phyloP scores from a whole-genome alignment of 2,329 filamentous ascomycete species.

The Sarocladium brachiariae region DNA sequence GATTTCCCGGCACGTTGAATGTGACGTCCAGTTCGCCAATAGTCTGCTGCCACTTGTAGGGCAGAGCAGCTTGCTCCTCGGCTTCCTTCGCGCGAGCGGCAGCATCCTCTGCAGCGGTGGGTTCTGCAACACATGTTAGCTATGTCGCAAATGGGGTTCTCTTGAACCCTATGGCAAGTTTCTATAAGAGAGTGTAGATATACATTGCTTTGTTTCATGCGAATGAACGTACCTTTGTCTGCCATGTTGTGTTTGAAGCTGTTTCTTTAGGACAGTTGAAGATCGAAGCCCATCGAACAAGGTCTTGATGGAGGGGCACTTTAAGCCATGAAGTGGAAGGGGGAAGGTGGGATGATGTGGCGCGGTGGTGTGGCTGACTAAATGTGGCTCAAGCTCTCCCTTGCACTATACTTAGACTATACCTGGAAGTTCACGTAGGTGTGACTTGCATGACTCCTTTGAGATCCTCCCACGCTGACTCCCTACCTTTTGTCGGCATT shows the following conservation, averaged over 20 bases:
- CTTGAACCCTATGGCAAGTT: conserved; percentile 23
- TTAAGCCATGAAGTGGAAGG: neutral
- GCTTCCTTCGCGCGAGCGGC: conserved; percentile 64
- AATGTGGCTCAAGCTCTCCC: conserved; percentile 10
- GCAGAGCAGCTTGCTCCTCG: conserved; percentile 82
- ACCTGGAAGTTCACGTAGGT: too few species aligned
- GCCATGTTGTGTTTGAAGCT: conserved; percentile 11
- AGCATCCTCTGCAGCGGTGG: conserved; percentile 48
- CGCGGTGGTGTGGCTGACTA: conserved; percentile 5
- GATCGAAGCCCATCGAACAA: conserved; percentile 17
- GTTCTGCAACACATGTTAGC: conserved; percentile 35
- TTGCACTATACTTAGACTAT: neutral
- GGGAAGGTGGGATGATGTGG: conserved; percentile 8
- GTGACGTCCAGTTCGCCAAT: conserved; percentile 82
- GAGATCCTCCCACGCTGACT: too few species aligned
- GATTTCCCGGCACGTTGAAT: conserved; percentile 69
- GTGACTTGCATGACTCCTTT: too few species aligned
- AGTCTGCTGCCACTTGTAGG: conserved; percentile 96
- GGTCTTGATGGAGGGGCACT: conserved; percentile 17
- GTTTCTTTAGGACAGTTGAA: neutral
- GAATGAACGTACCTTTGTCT: conserved; percentile 12
- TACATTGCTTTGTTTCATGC: too few species aligned
- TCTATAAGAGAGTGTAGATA: neutral
- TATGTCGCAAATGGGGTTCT: too few species aligned
- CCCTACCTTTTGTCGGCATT: neutral